Base-by-base conservation (phyloP, 2,329 filamentous ascomycete species). In the Ophiosphaerella herpotricha region DNA sequence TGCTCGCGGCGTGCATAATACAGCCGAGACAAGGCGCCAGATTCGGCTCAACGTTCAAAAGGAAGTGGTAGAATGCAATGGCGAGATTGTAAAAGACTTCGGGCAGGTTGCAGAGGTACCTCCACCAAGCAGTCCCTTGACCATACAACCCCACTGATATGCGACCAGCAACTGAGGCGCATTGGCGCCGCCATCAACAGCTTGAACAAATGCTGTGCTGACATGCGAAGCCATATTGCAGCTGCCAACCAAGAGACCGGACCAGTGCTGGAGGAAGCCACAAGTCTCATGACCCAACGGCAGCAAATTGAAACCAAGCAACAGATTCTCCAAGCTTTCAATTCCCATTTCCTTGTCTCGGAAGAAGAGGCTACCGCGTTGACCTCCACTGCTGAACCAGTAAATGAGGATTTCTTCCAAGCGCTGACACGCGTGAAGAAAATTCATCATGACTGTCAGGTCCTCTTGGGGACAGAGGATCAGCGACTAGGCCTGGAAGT, bases 61-160 rank as follows among this genome's bases (percentile, higher is more conserved):
- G 71, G 92, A 97, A 68, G 89, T 97, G 33, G 92, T 97, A 48
- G 85, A 93, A 58, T 91, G 89, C 74, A 97, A 97, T 83, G 91
- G 89, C 42, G 85, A 90, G 57, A 89, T 97, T 56, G 85, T 97
- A 50, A 80, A 84, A 46, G 91, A 96, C 68, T 97, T 97, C 74
- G 90, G 91, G 32, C 82, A 86, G 47, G 91, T 99, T 57, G 90
- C 92, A 26, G 90, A 95, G 81, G 90, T 93, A 54, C 21, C 64
- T 67, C 39, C 13, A 38, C 14, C 37, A 8, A 16, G 39, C 14
- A 31, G 43, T 21, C 18, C 39, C 33, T 33, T 34, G 31, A 12
- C 33, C 42, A 24, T 21, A 40, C 24, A 44, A 29, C 14, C 32
- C 18, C 33, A 55, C 71, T 75, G 55, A 75, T 37, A 43, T 31